Evolutionary conservation across 208 protist species (phyloP), one percentile per base, ranked within the genome.

Genomic region (Leishmania martiniquensis): DNA sequence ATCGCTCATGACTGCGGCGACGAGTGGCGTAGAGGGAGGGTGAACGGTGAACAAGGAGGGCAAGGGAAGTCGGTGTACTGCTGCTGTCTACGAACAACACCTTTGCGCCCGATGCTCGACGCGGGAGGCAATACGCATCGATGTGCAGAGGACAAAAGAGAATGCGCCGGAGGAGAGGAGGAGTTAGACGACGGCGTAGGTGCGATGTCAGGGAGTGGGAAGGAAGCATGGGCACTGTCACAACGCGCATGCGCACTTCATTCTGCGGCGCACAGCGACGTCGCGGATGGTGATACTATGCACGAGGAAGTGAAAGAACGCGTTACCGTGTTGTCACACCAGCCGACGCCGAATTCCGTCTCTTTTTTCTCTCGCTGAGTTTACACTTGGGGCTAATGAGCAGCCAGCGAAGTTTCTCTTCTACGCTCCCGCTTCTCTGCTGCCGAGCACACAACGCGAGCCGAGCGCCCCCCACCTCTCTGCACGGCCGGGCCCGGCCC

Each of bases 1-100:
- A 2, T 74, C 72, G 57, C 75, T 88, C 88, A 91, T 90, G 49
- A 13, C 13, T 42, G 47, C 20, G 29, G 60, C 34, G 29, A 44
- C 15, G 57, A 29, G 12, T 29, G 22, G 20, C 52, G 52, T 15
- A 44, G 37, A 34, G 60, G 25, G 25, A 32, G 63, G 22, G 1
- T 42, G 1, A 20, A 69, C 39, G 42, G 20, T 17, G 20, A 13
- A 37, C 13, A 37, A 67, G 32, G 63, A 15, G 17, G 47, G 13
- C 42, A 37, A n/a, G 47, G 32, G 32, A 55, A 0, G 49, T 3
- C n/a, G 12, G 45, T 13, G 12, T 10, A 72, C 47, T 39, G 29
- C 29, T 9, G n/a, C 39, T n/a, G 63, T n/a, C 47, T 44, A 72
- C 12, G n/a, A 57, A 72, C 12, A 44, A 57, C 49, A 7, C 20